Conservation (phyloP, 345 rosid genomes). For the Heritiera fomes region DNA sequence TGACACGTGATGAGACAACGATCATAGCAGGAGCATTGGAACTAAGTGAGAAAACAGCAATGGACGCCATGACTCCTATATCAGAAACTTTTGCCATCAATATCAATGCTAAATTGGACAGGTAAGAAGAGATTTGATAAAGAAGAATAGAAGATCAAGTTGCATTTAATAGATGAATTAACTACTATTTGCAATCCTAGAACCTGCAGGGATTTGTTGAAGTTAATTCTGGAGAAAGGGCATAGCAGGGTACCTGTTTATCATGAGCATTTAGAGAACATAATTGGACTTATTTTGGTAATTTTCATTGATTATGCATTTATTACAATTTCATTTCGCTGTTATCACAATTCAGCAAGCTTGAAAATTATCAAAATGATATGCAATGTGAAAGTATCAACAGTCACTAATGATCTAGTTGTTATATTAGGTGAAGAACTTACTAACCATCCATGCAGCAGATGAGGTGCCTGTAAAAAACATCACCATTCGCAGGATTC, state of each 20-base stretch:
- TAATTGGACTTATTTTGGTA: conserved; percentile 68
- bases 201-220: conserved; percentile 49
- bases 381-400: not conserved
- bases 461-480: conserved; percentile 54
- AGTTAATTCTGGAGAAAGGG: conserved; percentile 61
- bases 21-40: conserved; percentile 70
- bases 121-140: conserved; percentile 27
- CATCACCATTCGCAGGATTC: conserved; percentile 58
- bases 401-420: not conserved
- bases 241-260: conserved; percentile 75
- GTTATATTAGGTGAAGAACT: conserved; percentile 51
- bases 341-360: not conserved
- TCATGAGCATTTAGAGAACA: conserved; percentile 54
- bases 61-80: conserved; percentile 68
- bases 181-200: not conserved
- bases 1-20: conserved; percentile 71
- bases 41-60: conserved; percentile 56
- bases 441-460: conserved; percentile 56
- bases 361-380: not conserved
- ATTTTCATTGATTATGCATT: not conserved
- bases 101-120: conserved; percentile 56
- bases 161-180: not conserved
- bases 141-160: not conserved
- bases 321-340: not conserved
- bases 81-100: conserved; percentile 58